Evolutionary conservation across 768 basidiomycete genomes (phyloP), one percentile per base, ranked within the genome.

Genomic region (Auricularia sp.): DNA sequence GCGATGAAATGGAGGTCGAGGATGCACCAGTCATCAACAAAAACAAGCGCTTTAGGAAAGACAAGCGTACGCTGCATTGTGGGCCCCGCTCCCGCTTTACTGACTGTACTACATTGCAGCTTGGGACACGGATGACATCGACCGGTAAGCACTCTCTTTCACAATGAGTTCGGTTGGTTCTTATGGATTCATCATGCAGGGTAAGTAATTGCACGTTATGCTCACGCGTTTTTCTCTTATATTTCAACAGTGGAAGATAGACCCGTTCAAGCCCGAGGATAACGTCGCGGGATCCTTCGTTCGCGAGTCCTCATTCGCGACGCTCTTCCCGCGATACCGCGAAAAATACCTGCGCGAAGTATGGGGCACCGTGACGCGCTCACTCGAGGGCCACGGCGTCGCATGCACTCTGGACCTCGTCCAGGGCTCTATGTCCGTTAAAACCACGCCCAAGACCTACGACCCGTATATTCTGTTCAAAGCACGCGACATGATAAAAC

Each of bases 111-210:
- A 33, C 33, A 10, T 2, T 36, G 58, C 66, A 98, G 96, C 95
- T 72, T 98, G 96, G 96, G 96, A 98, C 72, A 98, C 95, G 54
- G 95, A 98, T 74, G 96, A 97, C 70, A 93, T 98, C 76, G 91
- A 98, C 81, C 95, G 97, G 93, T 96, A 74, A 86, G 93, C 74
- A 14, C 7, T 59, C 3, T 34, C 23, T 33, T 29, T 29, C 29
- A 29, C 29, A 29, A 29, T 2, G 29, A 29, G 2, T 29, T 29
- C 29, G 29, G 29, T 29, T 29, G 29, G 23, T 29, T 36, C 3
- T 23, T 44, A 47, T 62, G 60, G 61, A 64, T 33, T 58, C 36
- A n/a, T 33, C n/a, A 39, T 66, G 33, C 51, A 63, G 62, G 42
- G 56, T 64, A 36, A 35, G 51, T 61, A 12, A 61, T 14, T 42